These are phyloP conservation scores for Meyerozyma smithsonii DNA, from an alignment of 1,139 yeast genomes.

Conservation along the genomic window DNA sequence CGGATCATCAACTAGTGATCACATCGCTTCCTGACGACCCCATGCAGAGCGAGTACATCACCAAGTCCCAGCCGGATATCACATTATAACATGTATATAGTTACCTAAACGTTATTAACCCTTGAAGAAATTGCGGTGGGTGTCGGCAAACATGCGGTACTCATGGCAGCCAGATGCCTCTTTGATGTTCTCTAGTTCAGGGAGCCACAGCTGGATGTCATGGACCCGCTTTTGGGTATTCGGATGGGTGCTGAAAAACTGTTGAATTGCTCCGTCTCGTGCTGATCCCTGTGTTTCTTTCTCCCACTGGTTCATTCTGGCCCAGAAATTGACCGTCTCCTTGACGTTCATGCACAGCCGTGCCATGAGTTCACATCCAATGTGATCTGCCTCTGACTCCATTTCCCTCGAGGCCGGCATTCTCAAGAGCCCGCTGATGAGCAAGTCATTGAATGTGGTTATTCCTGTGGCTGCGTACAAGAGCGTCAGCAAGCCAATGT, in stretches of 20 bases:
- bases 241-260: conserved; percentile 87
- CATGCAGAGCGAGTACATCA: conserved; percentile 1
- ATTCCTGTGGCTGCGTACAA: conserved; percentile 28
- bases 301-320: conserved; percentile 69
- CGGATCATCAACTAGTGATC: neutral
- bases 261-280: conserved; percentile 35
- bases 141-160: neutral
- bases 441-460: conserved; percentile 41
- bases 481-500: conserved; percentile 13
- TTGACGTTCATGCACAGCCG: conserved; percentile 78
- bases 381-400: conserved; percentile 95
- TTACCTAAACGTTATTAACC: too few species aligned
- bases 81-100: neutral
- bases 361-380: conserved; percentile 89
- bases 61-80: neutral
- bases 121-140: neutral
- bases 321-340: conserved; percentile 76
- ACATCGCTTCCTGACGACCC: neutral
- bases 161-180: conserved; percentile 28
- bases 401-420: conserved; percentile 86
- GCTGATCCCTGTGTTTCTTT: conserved; percentile 15
- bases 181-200: conserved; percentile 50
- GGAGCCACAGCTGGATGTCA: conserved; percentile 70
- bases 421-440: conserved; percentile 57
- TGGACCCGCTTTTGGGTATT: conserved; percentile 67